Conservation (phyloP, 805 yeast species). For the Suhomyces sp. region DNA sequence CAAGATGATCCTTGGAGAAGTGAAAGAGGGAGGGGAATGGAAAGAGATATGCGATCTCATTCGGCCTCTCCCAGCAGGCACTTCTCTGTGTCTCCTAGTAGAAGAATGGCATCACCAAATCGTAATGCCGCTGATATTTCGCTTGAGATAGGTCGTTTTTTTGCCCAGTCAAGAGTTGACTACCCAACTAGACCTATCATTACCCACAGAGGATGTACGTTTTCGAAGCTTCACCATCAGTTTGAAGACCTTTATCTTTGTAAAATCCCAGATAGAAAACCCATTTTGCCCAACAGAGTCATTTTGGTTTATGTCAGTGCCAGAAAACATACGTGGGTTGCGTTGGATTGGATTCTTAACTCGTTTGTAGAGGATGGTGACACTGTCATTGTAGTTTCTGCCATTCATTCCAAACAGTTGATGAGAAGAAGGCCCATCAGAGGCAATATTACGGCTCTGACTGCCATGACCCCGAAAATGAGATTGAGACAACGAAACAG, state of each 20-base stretch:
- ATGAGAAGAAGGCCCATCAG: conserved; percentile 6
- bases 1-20: background rate
- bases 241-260: conserved; percentile 47
- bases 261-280: conserved; percentile 26
- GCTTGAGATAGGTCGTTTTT: conserved; percentile 6
- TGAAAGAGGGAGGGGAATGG: conserved; percentile 2
- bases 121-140: background rate
- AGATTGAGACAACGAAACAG: conserved; percentile 39
- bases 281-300: conserved; percentile 50
- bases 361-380: conserved; percentile 62
- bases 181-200: conserved; percentile 43
- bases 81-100: conserved; percentile 7
- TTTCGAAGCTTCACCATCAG: conserved; percentile 44
- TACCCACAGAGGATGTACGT: conserved; percentile 41
- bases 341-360: conserved; percentile 65
- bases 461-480: conserved; percentile 23
- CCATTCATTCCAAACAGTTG: conserved; percentile 30
- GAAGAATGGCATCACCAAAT: background rate
- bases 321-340: conserved; percentile 77
- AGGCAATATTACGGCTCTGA: conserved; percentile 13
- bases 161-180: conserved; percentile 10
- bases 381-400: conserved; percentile 57
- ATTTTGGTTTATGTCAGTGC: conserved; percentile 67
- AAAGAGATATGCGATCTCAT: conserved; percentile 7
- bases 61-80: conserved; percentile 5